These are phyloP conservation scores for Mucor ambiguus DNA, from an alignment of 371 early-diverging fungal genomes.

Conservation along the genomic window DNA sequence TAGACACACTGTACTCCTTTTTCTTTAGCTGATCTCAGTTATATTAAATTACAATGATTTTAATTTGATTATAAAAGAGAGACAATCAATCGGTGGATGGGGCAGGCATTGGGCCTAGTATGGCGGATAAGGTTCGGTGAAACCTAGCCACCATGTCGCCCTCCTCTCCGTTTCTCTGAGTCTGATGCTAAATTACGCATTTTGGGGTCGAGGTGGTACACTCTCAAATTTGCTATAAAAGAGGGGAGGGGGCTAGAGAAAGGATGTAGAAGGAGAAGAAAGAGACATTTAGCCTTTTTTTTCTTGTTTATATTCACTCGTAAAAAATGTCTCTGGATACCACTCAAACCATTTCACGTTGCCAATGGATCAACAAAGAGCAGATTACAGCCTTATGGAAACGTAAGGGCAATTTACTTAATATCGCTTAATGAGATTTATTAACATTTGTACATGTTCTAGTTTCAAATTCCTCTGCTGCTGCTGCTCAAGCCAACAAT, in stretches of 20 bases:
- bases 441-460: not conserved
- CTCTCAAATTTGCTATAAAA: constrained; percentile 4
- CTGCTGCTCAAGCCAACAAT: not conserved
- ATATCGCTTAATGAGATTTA: not conserved
- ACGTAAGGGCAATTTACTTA: not conserved
- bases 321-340: not conserved
- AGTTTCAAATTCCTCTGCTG: not conserved
- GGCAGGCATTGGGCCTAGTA: not conserved
- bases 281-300: not conserved
- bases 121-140: not conserved
- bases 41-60: not conserved
- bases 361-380: constrained; percentile 1
- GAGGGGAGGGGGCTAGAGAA: not conserved
- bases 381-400: not conserved
- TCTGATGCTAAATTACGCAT: constrained; percentile 17
- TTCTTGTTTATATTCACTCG: not conserved
- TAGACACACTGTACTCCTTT: not conserved
- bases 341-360: not conserved
- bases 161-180: not conserved
- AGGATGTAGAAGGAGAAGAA: constrained; percentile 1
- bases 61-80: not conserved
- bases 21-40: not conserved
- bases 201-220: constrained; percentile 12
- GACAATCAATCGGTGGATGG: not conserved
- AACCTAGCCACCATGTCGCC: not conserved